Percentiles rank a stretch among this genome's conserved stretches.
Conservation (phyloP, 2,329 filamentous ascomycete species). For the Metarhizium robertsii region DNA sequence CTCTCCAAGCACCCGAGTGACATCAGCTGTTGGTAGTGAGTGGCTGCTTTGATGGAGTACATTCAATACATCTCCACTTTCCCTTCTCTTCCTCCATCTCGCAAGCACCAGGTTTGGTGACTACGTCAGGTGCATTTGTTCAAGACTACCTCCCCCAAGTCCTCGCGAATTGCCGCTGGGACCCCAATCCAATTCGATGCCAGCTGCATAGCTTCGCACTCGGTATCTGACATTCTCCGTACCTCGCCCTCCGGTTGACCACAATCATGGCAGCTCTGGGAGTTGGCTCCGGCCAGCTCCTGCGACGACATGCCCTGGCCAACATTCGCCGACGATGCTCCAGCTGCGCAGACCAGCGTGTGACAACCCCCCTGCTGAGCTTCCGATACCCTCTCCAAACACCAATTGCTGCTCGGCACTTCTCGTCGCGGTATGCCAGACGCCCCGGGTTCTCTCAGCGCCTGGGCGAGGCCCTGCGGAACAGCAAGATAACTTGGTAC, state of each 20-base stretch:
- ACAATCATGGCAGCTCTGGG: conserved; percentile 23
- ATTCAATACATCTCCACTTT: too few species aligned
- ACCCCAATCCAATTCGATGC: too few species aligned
- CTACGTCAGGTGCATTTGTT: too few species aligned
- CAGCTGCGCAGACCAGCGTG: conserved; percentile 13
- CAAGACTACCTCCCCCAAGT: too few species aligned
- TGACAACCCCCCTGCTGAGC: conserved; percentile 5
- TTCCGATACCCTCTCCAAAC: conserved; percentile 15
- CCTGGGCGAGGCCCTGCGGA: conserved; percentile 38
- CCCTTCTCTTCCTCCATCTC: too few species aligned
- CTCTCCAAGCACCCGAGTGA: too few species aligned
- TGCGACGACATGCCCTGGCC: conserved; percentile 21
- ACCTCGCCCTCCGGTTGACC: background rate
- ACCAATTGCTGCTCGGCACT: conserved; percentile 18
- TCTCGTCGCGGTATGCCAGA: conserved; percentile 29
- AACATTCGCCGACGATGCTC: conserved; percentile 19
- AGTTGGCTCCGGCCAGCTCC: conserved; percentile 24
- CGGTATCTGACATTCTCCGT: background rate
- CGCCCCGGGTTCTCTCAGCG: conserved; percentile 42
- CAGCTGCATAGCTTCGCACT: background rate
- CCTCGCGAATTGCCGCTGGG: too few species aligned
- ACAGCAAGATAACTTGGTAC: conserved; percentile 69
- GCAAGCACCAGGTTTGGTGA: too few species aligned
- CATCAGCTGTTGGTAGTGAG: too few species aligned
- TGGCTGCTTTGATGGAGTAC: too few species aligned